phyloP scores from a whole-genome alignment of 441 rosid genomes.

The Hura crepitans region DNA sequence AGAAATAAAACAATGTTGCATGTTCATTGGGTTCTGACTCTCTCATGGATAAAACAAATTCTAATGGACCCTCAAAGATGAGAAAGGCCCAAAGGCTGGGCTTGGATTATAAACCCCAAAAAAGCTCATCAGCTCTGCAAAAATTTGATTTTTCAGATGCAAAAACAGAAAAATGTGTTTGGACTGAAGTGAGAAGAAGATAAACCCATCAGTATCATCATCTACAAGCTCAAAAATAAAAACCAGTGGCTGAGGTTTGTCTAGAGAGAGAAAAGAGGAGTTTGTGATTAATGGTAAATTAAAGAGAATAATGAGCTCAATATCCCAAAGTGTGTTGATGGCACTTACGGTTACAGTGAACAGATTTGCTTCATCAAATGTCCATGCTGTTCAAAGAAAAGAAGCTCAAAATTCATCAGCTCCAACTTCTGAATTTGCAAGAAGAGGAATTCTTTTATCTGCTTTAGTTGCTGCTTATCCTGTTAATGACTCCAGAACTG shows the following conservation, averaged over 20 bases:
- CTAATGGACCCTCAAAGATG: not conserved
- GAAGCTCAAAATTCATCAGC: conserved; percentile 29
- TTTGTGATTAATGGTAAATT: not conserved
- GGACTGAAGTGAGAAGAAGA: conserved; percentile 20
- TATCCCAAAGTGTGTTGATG: conserved; percentile 73
- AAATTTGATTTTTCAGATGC: not conserved
- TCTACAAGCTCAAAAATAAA: conserved; percentile 5
- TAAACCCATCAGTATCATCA: conserved; percentile 18
- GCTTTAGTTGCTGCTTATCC: conserved; percentile 49
- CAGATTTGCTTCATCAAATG: conserved; percentile 69
- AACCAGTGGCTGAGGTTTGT: conserved; percentile 30
- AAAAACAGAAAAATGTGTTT: not conserved
- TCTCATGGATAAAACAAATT: not conserved
- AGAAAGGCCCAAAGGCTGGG: conserved; percentile 2
- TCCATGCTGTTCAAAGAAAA: conserved; percentile 51
- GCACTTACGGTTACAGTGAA: conserved; percentile 80
- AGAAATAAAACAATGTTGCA: not conserved
- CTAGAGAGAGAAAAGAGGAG: conserved; percentile 13
- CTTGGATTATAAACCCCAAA: not conserved
- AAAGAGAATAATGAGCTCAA: conserved; percentile 39
- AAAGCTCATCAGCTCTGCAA: not conserved
- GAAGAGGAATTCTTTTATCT: conserved; percentile 55
- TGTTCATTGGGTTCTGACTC: no score
- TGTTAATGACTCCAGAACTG: conserved; percentile 40
- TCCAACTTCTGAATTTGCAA: conserved; percentile 22